Percentiles rank a stretch among this genome's conserved stretches.
These are phyloP conservation scores for Allium sativum DNA, from an alignment of 106 monocot genomes.

Conservation along the genomic window DNA sequence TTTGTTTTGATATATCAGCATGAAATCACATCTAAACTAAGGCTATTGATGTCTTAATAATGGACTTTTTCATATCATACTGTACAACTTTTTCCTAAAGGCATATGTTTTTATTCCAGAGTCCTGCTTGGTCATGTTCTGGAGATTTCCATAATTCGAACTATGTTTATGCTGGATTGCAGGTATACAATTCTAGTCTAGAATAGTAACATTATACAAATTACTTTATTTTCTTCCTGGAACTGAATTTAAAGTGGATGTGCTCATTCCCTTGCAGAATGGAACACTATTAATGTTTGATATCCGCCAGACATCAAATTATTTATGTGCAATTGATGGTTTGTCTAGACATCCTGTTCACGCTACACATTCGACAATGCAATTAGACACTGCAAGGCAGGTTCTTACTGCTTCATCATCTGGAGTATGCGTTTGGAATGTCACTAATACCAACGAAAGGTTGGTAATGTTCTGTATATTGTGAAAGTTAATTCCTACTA, in stretches of 20 bases:
- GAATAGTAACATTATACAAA: not conserved
- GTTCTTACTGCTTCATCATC: slow-evolving; percentile 72
- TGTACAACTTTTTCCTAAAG: not conserved
- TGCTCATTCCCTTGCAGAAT: slow-evolving; percentile 29
- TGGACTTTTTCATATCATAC: too few relatives aligned
- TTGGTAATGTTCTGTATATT: slow-evolving; percentile 7
- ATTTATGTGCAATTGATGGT: slow-evolving; percentile 37
- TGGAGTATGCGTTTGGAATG: slow-evolving; percentile 80
- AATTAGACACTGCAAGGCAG: slow-evolving; percentile 13
- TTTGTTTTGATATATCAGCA: too few relatives aligned
- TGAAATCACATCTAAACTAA: too few relatives aligned
- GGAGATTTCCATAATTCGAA: slow-evolving; percentile 36
- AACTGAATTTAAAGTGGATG: not conserved
- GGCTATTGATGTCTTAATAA: too few relatives aligned
- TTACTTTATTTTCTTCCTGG: too few relatives aligned
- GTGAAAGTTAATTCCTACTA: too few relatives aligned
- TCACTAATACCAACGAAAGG: slow-evolving; percentile 35
- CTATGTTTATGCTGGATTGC: slow-evolving; percentile 85
- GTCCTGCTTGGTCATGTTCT: slow-evolving; percentile 89
- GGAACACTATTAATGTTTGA: slow-evolving; percentile 78
- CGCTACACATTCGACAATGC: slow-evolving; percentile 46
- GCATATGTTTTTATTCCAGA: slow-evolving; percentile 18
- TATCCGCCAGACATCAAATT: slow-evolving; percentile 66
- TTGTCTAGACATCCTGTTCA: slow-evolving; percentile 62
- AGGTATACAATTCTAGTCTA: slow-evolving; percentile 32